Evolutionary conservation across 345 rosid species (phyloP).

Genomic region (Hirschfeldia incana): DNA sequence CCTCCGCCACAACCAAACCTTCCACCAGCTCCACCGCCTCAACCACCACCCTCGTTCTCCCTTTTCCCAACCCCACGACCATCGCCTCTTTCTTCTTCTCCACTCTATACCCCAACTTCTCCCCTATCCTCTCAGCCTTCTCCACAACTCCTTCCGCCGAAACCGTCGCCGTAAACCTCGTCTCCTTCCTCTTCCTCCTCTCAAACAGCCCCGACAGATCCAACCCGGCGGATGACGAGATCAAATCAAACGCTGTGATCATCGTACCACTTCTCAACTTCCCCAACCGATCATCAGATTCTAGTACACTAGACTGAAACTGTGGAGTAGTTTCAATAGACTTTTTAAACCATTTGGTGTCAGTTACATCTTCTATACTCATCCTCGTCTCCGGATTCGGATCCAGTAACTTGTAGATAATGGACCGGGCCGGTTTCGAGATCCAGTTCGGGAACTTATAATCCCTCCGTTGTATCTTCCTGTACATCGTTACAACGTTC

Average conservation of each 20-base stretch:
- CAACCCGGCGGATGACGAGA: constrained; percentile 67
- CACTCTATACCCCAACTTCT: constrained; percentile 60
- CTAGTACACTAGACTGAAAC: neutral
- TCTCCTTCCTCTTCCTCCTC: constrained; percentile 47
- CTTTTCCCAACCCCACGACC: constrained; percentile 60
- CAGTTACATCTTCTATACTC: constrained; percentile 32
- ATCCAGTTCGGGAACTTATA: constrained; percentile 61
- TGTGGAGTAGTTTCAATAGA: constrained; percentile 15
- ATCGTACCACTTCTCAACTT: constrained; percentile 24
- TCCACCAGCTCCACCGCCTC: constrained; percentile 54
- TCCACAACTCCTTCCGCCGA: constrained; percentile 53
- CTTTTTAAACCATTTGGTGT: constrained; percentile 59
- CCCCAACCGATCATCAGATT: neutral
- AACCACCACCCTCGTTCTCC: constrained; percentile 49
- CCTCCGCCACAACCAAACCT: constrained; percentile 56
- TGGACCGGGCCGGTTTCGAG: constrained; percentile 51
- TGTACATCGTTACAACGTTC: constrained; percentile 58
- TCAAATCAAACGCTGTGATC: constrained; percentile 74
- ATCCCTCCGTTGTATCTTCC: constrained; percentile 53
- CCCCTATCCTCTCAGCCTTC: constrained; percentile 62
- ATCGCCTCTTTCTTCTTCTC: constrained; percentile 56
- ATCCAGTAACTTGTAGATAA: constrained; percentile 13
- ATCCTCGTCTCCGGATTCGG: neutral
- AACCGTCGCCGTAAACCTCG: constrained; percentile 59
- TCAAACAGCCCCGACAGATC: constrained; percentile 71